These are phyloP conservation scores for Daedaleopsis nitida DNA, from an alignment of 768 basidiomycete genomes.

Conservation along the genomic window DNA sequence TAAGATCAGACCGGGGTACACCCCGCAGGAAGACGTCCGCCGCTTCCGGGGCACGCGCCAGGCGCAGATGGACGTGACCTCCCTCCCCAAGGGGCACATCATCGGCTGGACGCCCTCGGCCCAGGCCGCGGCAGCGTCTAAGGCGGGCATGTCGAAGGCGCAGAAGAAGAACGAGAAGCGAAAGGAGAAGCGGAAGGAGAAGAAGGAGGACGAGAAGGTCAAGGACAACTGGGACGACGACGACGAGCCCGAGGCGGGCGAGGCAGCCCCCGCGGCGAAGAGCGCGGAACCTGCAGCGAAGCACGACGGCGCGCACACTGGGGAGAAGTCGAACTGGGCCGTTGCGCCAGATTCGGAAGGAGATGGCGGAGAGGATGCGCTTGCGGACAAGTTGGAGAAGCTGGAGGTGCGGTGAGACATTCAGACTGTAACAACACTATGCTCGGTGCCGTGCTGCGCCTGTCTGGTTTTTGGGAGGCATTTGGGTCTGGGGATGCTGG, in stretches of 20 bases:
- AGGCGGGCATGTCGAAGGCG: slow-evolving; percentile 41
- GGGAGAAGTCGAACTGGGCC: slow-evolving; percentile 27
- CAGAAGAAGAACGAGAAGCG: slow-evolving; percentile 83
- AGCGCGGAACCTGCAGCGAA: background rate
- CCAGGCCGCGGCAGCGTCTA: slow-evolving; percentile 35
- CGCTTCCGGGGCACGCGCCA: slow-evolving; percentile 82
- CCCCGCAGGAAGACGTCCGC: slow-evolving; percentile 91
- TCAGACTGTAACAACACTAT: slow-evolving; percentile 5
- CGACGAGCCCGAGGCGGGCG: slow-evolving; percentile 41
- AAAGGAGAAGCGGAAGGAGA: slow-evolving; percentile 62
- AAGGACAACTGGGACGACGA: slow-evolving; percentile 82
- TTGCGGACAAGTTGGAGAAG: slow-evolving; percentile 57
- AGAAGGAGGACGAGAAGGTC: slow-evolving; percentile 59
- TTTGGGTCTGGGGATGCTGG: background rate
- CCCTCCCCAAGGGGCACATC: slow-evolving; percentile 78
- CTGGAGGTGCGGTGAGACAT: slow-evolving; percentile 51
- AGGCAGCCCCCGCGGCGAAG: background rate
- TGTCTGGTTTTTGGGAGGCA: slow-evolving; percentile 17
- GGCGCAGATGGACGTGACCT: slow-evolving; percentile 63
- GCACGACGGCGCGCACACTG: slow-evolving; percentile 28
- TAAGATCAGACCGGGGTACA: slow-evolving; percentile 91
- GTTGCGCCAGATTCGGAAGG: slow-evolving; percentile 22
- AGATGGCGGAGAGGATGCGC: slow-evolving; percentile 11
- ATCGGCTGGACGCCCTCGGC: slow-evolving; percentile 77
- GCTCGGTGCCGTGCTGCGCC: background rate